Base-by-base conservation (phyloP, 31 red algal species). In the Bonnemaisonia californica region DNA sequence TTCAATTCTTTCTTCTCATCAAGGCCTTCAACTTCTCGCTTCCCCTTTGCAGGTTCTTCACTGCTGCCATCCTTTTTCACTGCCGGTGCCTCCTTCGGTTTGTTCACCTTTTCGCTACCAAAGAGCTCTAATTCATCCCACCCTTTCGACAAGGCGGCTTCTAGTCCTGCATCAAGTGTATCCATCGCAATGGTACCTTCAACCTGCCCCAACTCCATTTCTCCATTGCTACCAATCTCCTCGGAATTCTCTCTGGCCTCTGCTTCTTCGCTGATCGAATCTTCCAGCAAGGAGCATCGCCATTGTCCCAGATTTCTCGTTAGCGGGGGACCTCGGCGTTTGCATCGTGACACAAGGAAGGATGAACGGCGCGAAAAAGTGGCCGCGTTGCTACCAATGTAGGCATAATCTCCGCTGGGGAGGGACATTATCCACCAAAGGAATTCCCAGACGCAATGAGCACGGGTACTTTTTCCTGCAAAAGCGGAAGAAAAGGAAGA, bases 41-140 rank as follows among this genome's bases (percentile, higher is more conserved):
- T 8, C 32, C 37, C 2, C 5, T 36, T 55, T 41, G 23, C 57
- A 45, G 16, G 9, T 39, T 77, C 74, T 38, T 58, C 19, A 23
- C 18, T 54, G n/a, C 27, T 26, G 11, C 26, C 51, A 24, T 54
- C 22, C 30, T 24, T 41, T 48, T 73, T 5, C 3, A n/a, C 8
- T 27, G 9, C 33, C 27, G 5, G 5, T 34, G 24, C 1, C 48
- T 77, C 28, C 18, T 19, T 8, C 26, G 23, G 63, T 47, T 67
- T 19, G 28, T 13, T 34, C 45, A 21, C 27, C 9, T 41, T 31
- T 9, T 31, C 60, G 9, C 37, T 40, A 22, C 71, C 79, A 54
- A 90, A 90, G 27, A 45, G 33, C 26, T 81, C 69, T 26, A 90
- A 45, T 8, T 38, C 64, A 35, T 90, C 78, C 87, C 79, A 83